These are phyloP conservation scores for Nemania sp. DNA, from an alignment of 2,329 filamentous ascomycete genomes.

Conservation along the genomic window DNA sequence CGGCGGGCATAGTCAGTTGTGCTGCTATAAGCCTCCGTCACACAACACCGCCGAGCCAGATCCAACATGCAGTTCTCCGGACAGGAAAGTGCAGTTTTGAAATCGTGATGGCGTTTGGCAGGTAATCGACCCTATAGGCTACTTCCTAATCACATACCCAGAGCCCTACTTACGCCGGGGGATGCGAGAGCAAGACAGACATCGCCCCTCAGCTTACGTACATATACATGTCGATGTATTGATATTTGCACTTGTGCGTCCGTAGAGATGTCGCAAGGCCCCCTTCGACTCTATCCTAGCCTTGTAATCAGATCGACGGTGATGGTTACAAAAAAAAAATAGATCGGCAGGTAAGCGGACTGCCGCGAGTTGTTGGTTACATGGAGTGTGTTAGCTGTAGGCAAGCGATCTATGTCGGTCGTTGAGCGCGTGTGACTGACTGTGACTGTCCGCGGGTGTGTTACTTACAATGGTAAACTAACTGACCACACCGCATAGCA, in stretches of 20 bases:
- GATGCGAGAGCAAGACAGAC: neutral
- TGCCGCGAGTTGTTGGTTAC: no score
- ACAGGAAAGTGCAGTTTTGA: neutral
- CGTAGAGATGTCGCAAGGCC: neutral
- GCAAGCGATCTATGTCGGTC: neutral
- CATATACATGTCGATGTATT: neutral
- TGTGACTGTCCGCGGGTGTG: neutral
- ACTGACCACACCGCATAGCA: no score
- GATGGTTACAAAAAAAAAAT: neutral
- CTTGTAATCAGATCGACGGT: conserved; percentile 8
- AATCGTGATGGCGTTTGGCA: neutral
- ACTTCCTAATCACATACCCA: no score
- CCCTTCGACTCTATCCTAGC: neutral
- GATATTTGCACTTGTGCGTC: neutral
- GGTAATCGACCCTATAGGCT: no score
- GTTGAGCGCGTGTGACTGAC: conserved; percentile 8
- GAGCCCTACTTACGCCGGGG: neutral
- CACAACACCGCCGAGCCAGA: conserved; percentile 16
- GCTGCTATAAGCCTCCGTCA: conserved; percentile 4
- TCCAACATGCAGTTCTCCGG: conserved; percentile 2
- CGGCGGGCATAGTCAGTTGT: neutral
- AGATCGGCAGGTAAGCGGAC: neutral
- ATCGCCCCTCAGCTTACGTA: conserved; percentile 21
- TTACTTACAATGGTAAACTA: neutral
- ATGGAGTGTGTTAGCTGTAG: no score